phyloP scores from a whole-genome alignment of 2,329 filamentous ascomycete species.

The Cucurbitaria berberidis region DNA sequence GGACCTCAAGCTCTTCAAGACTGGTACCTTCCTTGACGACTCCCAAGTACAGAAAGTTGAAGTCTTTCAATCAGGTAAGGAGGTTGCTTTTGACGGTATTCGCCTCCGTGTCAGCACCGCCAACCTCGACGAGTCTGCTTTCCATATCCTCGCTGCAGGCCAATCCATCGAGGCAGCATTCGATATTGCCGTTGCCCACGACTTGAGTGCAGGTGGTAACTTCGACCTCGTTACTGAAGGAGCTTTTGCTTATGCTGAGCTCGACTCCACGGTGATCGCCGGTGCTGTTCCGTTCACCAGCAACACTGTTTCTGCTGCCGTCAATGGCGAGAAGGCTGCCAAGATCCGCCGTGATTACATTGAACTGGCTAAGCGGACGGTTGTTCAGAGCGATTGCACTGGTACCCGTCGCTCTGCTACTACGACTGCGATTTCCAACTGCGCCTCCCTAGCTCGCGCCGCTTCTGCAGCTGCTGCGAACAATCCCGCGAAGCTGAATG shows the following conservation, averaged over 20 bases:
- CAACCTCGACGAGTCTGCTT: conserved; percentile 56
- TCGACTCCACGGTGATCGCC: conserved; percentile 53
- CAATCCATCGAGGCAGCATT: conserved; percentile 59
- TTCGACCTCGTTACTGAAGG: conserved; percentile 63
- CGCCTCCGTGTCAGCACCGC: conserved; percentile 55
- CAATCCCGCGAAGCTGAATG: conserved; percentile 57
- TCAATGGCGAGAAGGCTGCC: conserved; percentile 62
- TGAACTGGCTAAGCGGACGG: conserved; percentile 56
- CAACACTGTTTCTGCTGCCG: conserved; percentile 61
- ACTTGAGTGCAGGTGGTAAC: conserved; percentile 56
- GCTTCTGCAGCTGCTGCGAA: conserved; percentile 59
- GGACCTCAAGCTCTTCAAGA: conserved; percentile 59
- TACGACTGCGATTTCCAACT: conserved; percentile 58
- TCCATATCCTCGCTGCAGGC: conserved; percentile 54
- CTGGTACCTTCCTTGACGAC: conserved; percentile 59
- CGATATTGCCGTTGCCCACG: conserved; percentile 62
- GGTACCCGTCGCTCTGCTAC: conserved; percentile 54
- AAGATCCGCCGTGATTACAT: conserved; percentile 56
- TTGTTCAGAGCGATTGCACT: conserved; percentile 61
- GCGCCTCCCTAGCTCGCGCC: conserved; percentile 57
- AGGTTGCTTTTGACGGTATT: conserved; percentile 59
- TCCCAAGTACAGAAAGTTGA: conserved; percentile 61
- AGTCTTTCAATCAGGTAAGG: conserved; percentile 56
- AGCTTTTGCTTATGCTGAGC: conserved; percentile 61
- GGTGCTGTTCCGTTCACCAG: conserved; percentile 63